These are phyloP conservation scores for Colletotrichum sidae DNA, from an alignment of 2,329 filamentous ascomycete genomes.

Conservation along the genomic window DNA sequence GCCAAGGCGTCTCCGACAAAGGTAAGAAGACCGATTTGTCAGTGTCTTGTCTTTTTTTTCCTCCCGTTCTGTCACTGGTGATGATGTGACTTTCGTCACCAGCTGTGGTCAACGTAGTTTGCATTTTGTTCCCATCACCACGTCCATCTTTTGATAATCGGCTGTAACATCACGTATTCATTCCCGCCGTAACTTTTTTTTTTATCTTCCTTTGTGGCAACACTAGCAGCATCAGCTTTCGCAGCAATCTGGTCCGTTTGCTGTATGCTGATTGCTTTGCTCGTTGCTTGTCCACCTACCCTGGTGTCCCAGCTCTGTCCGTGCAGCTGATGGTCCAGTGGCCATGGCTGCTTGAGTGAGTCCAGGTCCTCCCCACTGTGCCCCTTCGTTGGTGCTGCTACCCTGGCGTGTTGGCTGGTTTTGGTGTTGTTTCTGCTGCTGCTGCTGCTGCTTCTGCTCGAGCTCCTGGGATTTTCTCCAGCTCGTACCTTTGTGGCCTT, in stretches of 20 bases:
- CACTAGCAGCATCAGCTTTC: not conserved
- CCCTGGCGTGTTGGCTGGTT: not conserved
- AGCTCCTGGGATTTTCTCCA: not conserved
- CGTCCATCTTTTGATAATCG: not conserved
- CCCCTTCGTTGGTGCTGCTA: constrained; percentile 1
- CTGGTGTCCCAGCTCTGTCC: not conserved
- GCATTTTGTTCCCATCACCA: not conserved
- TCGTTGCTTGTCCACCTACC: not conserved
- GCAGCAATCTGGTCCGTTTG: not conserved
- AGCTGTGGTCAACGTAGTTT: no score
- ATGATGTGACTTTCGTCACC: no score
- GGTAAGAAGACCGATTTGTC: constrained; percentile 51
- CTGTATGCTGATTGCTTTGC: constrained; percentile 7
- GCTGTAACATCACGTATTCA: constrained; percentile 12
- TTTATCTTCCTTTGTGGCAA: constrained; percentile 2
- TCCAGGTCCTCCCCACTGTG: not conserved
- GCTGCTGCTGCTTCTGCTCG: not conserved
- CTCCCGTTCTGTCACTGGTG: no score
- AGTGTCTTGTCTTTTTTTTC: no score
- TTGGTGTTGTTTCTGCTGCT: constrained; percentile 4
- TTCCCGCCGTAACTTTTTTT: no score
- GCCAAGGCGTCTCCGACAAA: constrained; percentile 58
- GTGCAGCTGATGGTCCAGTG: constrained; percentile 26
- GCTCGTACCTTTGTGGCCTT: constrained; percentile 29
- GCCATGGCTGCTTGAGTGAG: not conserved